Base-by-base conservation (phyloP, 2,329 filamentous ascomycete genomes). In the Colletotrichum lentis region DNA sequence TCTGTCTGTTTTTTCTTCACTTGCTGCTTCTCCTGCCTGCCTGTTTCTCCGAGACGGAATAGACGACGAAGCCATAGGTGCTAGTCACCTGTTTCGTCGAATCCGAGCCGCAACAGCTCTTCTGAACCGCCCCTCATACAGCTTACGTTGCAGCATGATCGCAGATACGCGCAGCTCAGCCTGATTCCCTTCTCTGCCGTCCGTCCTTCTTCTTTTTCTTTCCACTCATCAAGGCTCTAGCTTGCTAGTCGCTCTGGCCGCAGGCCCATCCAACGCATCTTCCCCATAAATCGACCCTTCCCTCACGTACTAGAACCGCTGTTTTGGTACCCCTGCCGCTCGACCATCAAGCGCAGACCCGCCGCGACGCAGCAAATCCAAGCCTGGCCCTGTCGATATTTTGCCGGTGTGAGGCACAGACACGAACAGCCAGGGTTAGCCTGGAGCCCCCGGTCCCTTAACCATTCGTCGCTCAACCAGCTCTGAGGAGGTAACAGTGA, bases 371-470 rank as follows among this genome's bases (percentile, higher is more conserved):
- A 60, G 49, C 65, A 24, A 50, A 55, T 65, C 24, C 49, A 54
- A 24, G 31, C 65, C 55, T 59, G 62, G 37, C 65, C 65, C 62
- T 68, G 62, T 46, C 49, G 62, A 68, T 49, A 55, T 49, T 67
- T 68, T 35, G 62, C 65, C 24, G 54, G 67, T 62, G 62, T 43
- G 62, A 69, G 66, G 63, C 64, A 62, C 66, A 56, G 56, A 50
- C 57, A 58, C 35, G 56, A 53, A 8, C n/a, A 27, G 22, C 61
- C 35, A 43, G 65, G 62, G 49, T 60, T 64, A 55, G 71, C 73
- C 70, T 67, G 59, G 47, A 74, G 69, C 69, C 73, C 72, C 71
- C 70, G 66, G 71, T 72, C 37, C 69, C 66, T 41, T 16, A 56
- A 52, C 55, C 56, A 54, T 54, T 54, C 35, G 39, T 56, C 31